phyloP scores from a whole-genome alignment of 1,139 yeast genomes.

The Geotrichum klebahnii region DNA sequence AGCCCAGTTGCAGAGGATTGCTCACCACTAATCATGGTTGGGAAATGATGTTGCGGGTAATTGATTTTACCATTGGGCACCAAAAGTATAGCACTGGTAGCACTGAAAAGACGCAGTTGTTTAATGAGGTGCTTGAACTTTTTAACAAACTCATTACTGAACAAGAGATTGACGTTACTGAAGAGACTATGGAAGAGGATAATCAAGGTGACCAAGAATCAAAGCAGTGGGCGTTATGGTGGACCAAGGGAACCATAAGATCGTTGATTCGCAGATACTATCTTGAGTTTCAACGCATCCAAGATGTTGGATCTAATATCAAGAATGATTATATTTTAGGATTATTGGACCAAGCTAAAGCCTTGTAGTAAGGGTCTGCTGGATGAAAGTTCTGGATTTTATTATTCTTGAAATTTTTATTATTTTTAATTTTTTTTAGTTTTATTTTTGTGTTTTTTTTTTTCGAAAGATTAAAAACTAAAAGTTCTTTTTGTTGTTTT shows the following conservation, averaged over 20 bases:
- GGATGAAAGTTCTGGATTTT: too few species aligned
- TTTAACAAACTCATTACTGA: slow-evolving; percentile 18
- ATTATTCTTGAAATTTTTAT: too few species aligned
- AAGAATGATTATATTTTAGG: background rate
- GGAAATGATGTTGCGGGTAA: slow-evolving; percentile 27
- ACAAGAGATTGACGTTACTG: slow-evolving; percentile 23
- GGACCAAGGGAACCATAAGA: slow-evolving; percentile 19
- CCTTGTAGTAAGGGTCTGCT: too few species aligned
- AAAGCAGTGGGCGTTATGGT: slow-evolving; percentile 21
- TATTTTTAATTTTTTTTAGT: too few species aligned
- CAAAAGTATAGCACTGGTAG: background rate
- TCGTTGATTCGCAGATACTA: slow-evolving; percentile 14
- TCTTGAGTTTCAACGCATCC: slow-evolving; percentile 1
- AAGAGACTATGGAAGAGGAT: slow-evolving; percentile 15
- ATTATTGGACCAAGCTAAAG: slow-evolving; percentile 6
- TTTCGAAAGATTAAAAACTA: too few species aligned
- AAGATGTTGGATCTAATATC: background rate
- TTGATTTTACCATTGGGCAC: slow-evolving; percentile 15
- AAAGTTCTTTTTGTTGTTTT: too few species aligned
- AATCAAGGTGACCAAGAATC: slow-evolving; percentile 12
- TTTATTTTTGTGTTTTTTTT: too few species aligned
- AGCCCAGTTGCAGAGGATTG: slow-evolving; percentile 17
- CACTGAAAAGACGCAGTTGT: slow-evolving; percentile 15
- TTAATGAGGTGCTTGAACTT: slow-evolving; percentile 8
- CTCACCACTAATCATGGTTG: slow-evolving; percentile 29